Conservation (phyloP, 768 basidiomycete genomes). For the Phanerochaete carnosa region DNA sequence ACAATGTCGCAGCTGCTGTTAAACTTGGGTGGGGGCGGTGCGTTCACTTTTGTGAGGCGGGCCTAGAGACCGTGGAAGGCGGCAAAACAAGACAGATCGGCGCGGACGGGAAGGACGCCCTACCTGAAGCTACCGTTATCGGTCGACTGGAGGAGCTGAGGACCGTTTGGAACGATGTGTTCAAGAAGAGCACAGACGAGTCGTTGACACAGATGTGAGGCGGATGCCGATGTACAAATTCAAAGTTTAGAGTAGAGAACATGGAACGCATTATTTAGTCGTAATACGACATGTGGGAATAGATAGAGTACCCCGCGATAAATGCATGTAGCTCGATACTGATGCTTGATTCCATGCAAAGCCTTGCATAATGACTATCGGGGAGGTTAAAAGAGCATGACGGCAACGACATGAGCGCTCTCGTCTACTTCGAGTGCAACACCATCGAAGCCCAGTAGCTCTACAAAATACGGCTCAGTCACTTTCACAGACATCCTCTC, state of each 20-base stretch:
- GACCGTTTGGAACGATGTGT: conserved; percentile 72
- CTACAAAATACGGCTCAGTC: conserved; percentile 26
- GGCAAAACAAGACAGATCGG: conserved; percentile 48
- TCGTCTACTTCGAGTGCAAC: conserved; percentile 79
- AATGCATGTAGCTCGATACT: not conserved
- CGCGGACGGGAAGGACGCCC: conserved; percentile 31
- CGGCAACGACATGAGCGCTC: conserved; percentile 70
- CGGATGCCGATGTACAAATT: not conserved
- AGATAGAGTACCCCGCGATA: not conserved
- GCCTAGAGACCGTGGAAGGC: conserved; percentile 60
- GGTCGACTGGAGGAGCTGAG: conserved; percentile 63
- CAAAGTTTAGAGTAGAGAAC: not conserved
- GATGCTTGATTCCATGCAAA: not conserved
- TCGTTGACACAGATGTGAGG: not conserved
- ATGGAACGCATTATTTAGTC: not conserved
- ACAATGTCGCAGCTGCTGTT: conserved; percentile 66
- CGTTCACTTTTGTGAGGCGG: conserved; percentile 74
- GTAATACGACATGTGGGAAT: not conserved
- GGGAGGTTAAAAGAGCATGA: conserved; percentile 52
- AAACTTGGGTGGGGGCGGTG: conserved; percentile 68
- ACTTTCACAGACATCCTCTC: not conserved
- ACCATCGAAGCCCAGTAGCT: conserved; percentile 74
- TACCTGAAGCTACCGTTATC: conserved; percentile 48
- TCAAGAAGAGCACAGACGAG: conserved; percentile 33
- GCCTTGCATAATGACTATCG: not conserved